Base-by-base conservation (phyloP, 345 rosid species). In the Xanthoceras sorbifolium region DNA sequence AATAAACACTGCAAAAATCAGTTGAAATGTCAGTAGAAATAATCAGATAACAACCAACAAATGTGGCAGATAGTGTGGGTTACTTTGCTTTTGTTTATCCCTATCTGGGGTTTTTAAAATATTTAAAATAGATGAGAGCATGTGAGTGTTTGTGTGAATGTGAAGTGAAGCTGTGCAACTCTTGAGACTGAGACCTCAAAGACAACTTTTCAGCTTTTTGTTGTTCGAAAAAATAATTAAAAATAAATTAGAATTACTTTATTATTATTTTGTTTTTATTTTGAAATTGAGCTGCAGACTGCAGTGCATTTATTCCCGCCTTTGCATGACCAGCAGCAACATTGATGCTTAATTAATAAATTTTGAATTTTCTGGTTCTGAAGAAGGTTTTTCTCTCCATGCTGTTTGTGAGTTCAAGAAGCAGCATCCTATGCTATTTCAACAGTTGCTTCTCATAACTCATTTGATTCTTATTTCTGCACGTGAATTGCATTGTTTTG, bases 221-320 rank as follows among this genome's bases (percentile, higher is more conserved):
- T 2, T 31, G 22, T 17, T 38, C 23, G 32, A 61, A 73, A 50
- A 50, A 50, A 15, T 48, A 15, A 50, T 50, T 50, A 6, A 42
- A 42, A 32, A 42, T 10, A 75, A 66, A 7, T 11, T 23, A 7
- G 26, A 74, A 70, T 74, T 32, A 15, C 74, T 77, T 71, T 62
- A 18, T 50, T 70, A 44, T 14, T 34, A 29, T 64, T 31, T 48
- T 25, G n/a, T 23, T 12, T 40, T 63, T 36, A 59, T 75, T 83
- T 83, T 86, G 72, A 79, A 79, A 82, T 38, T 55, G 75, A 60
- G 76, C 48, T 63, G 59, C 4, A 6, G 29, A n/a, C n/a, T n/a
- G n/a, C n/a, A n/a, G n/a, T n/a, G n/a, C n/a, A n/a, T n/a, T 72
- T 2, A 71, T 79, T 85, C 88, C 88, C 88, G 88, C 88, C 83